These are phyloP conservation scores for Xylaria sp. DNA, from an alignment of 2,329 filamentous ascomycete species.

Conservation along the genomic window DNA sequence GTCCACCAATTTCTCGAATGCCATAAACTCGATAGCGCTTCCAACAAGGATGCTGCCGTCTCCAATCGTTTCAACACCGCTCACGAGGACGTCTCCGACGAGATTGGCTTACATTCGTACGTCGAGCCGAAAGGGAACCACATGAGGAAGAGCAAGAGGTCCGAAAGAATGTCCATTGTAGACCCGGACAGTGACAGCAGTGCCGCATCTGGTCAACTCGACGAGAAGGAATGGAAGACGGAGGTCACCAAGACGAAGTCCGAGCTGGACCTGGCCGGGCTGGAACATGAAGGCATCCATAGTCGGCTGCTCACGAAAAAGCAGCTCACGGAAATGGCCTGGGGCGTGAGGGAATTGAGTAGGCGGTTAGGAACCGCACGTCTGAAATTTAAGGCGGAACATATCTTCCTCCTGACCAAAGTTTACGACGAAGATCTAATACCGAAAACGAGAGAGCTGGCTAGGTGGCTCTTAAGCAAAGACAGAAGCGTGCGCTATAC, in stretches of 20 bases:
- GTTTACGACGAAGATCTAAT: slow-evolving; percentile 87
- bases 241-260: slow-evolving; percentile 59
- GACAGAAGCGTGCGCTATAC: slow-evolving; percentile 75
- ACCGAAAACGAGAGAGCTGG: slow-evolving; percentile 78
- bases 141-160: slow-evolving; percentile 11
- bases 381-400: slow-evolving; percentile 82
- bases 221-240: slow-evolving; percentile 66
- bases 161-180: slow-evolving; percentile 44
- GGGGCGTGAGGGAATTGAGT: slow-evolving; percentile 90
- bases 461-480: slow-evolving; percentile 81
- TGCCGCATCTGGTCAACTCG: slow-evolving; percentile 62
- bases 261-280: slow-evolving; percentile 53
- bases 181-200: slow-evolving; percentile 56
- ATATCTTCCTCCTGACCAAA: slow-evolving; percentile 90
- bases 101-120: slow-evolving; percentile 46
- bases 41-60: slow-evolving; percentile 40
- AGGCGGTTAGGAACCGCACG: slow-evolving; percentile 86
- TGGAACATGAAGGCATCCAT: slow-evolving; percentile 54
- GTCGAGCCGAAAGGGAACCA: slow-evolving; percentile 53
- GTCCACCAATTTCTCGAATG: slow-evolving; percentile 73
- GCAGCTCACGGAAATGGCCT: slow-evolving; percentile 95
- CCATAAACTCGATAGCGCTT: slow-evolving; percentile 55
- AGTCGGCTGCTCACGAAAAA: slow-evolving; percentile 91
- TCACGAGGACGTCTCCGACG: slow-evolving; percentile 43
- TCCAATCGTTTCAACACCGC: slow-evolving; percentile 31